Evolutionary conservation across 495 filamentous ascomycete species (phyloP).

Genomic region (Tuber microsphaerosporum): DNA sequence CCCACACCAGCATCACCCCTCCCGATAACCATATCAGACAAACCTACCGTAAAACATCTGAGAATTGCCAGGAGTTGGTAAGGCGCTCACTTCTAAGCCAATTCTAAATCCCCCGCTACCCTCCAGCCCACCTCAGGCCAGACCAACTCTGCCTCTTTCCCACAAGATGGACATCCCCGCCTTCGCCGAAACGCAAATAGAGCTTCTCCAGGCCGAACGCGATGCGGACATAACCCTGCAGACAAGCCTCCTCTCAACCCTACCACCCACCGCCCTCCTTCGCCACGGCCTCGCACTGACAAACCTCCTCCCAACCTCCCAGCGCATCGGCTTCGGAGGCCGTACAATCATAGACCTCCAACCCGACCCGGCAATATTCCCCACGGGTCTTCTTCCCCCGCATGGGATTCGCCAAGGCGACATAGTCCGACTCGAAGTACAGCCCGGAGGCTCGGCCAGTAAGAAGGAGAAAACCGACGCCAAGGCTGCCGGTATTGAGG

Average conservation of each 20-base stretch:
- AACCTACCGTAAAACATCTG: too few species aligned
- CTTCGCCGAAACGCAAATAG: slow-evolving; percentile 73
- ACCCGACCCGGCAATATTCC: slow-evolving; percentile 60
- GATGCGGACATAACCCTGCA: slow-evolving; percentile 70
- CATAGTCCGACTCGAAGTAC: slow-evolving; percentile 73
- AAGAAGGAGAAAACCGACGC: slow-evolving; percentile 63
- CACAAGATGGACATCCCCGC: slow-evolving; percentile 54
- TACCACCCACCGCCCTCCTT: slow-evolving; percentile 66
- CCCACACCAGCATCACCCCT: too few species aligned
- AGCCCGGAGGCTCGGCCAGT: slow-evolving; percentile 61
- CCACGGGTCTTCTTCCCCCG: slow-evolving; percentile 55
- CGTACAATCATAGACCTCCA: slow-evolving; percentile 75
- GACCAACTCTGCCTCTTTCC: not conserved
- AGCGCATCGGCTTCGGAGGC: slow-evolving; percentile 86
- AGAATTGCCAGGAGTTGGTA: too few species aligned
- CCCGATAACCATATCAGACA: too few species aligned
- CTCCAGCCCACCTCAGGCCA: slow-evolving; percentile 36
- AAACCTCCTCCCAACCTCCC: slow-evolving; percentile 65
- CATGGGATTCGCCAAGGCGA: slow-evolving; percentile 85
- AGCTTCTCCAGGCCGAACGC: slow-evolving; percentile 70
- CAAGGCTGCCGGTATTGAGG: slow-evolving; percentile 60
- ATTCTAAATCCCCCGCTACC: not conserved
- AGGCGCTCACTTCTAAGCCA: too few species aligned
- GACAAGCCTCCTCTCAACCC: slow-evolving; percentile 58
- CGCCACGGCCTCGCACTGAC: slow-evolving; percentile 81